Percentiles rank a stretch among this genome's conserved stretches.
Evolutionary conservation across 2,329 filamentous ascomycete species (phyloP).

Genomic region (Colletotrichum sp.): DNA sequence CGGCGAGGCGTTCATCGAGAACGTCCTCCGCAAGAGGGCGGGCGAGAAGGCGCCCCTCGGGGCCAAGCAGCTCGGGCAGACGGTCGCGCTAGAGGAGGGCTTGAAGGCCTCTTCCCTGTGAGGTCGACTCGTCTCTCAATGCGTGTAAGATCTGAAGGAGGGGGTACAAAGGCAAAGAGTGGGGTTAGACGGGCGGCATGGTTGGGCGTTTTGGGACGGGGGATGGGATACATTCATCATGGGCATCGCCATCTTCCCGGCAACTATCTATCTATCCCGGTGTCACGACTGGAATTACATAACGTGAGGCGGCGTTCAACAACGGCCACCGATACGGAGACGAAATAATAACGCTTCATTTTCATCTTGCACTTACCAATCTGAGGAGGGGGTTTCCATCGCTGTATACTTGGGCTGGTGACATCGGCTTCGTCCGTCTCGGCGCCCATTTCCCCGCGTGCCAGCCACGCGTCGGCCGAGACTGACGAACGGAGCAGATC

Average conservation of each 20-base stretch:
- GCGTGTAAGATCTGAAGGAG: not conserved
- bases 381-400: not conserved
- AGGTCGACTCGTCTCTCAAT: not conserved
- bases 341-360: not conserved
- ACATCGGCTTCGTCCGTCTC: not conserved
- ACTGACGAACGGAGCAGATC: not conserved
- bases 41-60: slow-evolving; percentile 40
- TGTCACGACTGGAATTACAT: not conserved
- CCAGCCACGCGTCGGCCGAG: not conserved
- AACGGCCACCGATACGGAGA: not conserved
- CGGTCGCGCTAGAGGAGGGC: slow-evolving; percentile 41
- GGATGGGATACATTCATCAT: slow-evolving; percentile 13
- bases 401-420: not conserved
- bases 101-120: slow-evolving; percentile 5
- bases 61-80: slow-evolving; percentile 40
- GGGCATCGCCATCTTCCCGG: slow-evolving; percentile 10
- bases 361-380: not conserved
- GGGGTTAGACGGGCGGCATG: not conserved
- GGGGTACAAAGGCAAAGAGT: not conserved
- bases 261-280: not conserved
- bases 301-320: slow-evolving; percentile 10
- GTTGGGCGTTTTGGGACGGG: slow-evolving; percentile 1
- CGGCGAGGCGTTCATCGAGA: slow-evolving; percentile 98
- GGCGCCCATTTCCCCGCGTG: slow-evolving; percentile 1
- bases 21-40: slow-evolving; percentile 86